Evolutionary conservation across 2,329 filamentous ascomycete species (phyloP).

Genomic region (Talaromyces sp.): DNA sequence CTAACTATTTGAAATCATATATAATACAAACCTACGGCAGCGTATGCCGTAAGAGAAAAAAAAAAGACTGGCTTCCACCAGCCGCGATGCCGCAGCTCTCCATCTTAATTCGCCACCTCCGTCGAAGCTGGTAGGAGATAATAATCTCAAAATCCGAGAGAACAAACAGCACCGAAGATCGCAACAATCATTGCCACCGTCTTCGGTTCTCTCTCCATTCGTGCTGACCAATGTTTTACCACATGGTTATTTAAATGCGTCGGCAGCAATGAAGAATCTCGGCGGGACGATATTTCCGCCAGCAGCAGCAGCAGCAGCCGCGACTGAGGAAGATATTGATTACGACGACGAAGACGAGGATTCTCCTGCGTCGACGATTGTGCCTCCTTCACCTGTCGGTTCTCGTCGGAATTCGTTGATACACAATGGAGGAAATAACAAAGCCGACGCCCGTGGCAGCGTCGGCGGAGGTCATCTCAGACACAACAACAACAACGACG

Average conservation of each 20-base stretch:
- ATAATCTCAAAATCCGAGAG: no score
- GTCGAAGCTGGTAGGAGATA: conserved; percentile 16
- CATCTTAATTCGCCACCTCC: conserved; percentile 26
- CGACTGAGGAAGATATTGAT: conserved; percentile 9
- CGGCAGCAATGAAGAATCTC: conserved; percentile 5
- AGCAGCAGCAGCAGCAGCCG: not conserved
- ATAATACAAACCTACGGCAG: conserved; percentile 15
- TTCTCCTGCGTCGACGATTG: conserved; percentile 21
- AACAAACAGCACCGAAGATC: not conserved
- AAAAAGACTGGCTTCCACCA: conserved; percentile 36
- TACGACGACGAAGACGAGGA: conserved; percentile 30
- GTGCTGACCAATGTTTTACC: not conserved
- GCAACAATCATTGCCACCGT: not conserved
- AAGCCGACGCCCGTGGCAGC: not conserved
- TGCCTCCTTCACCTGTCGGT: conserved; percentile 27
- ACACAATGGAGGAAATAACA: not conserved
- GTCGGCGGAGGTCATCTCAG: not conserved
- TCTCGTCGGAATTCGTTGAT: conserved; percentile 17
- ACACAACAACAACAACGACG: not conserved
- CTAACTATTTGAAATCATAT: not conserved
- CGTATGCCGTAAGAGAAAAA: conserved; percentile 32
- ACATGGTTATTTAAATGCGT: conserved; percentile 3
- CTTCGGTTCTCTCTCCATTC: not conserved
- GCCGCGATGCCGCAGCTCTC: conserved; percentile 35
- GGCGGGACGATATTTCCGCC: not conserved